Base-by-base conservation (phyloP, 2,329 filamentous ascomycete genomes). In the Aureobasidium sp. region DNA sequence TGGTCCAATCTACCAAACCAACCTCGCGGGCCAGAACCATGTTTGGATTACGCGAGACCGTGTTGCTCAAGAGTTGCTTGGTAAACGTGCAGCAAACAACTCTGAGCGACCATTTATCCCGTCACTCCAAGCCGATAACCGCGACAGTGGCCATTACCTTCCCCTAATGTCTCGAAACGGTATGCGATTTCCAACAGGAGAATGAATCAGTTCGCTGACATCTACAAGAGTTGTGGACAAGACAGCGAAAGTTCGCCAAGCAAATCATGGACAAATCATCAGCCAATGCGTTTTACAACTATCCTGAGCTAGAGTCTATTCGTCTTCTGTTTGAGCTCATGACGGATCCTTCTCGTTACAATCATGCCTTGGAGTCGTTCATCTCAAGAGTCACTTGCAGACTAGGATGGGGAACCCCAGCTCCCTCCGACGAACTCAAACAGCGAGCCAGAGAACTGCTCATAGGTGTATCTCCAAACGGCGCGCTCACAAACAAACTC, bases 21-120 rank as follows among this genome's bases (percentile, higher is more conserved):
- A 78, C 53, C 69, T 79, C 12, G 76, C 75, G 62, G 77, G 77
- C 22, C 67, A 68, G 62, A 78, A 78, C 59, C 77, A 79, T 64
- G 74, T 79, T 55, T 78, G 76, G 76, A 76, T 79, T 53, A 76
- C 74, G 0, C 71, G 72, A 7, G 77, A 79, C 53, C 63, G 73
- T 22, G 73, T 79, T 45, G 73, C 77, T 2, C 72, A 70, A 39
- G 77, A 79, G 37, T 67, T 79, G 5, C 66, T 79, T 22, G 69
- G 75, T 0, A 78, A 78, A 67, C 76, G 77, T 58, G 74, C 72
- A 20, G 71, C 72, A 44, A 79, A 78, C 62, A 79, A 79, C 67
- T 79, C 77, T 20, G 76, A 78, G 58, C 71, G 77, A 34, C 77
- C 77, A 12, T 75, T 76, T 61, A 79, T 79, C 52, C 76, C 76